Evolutionary conservation across 441 rosid genomes (phyloP).

Genomic region (Erysimum pusillum): DNA sequence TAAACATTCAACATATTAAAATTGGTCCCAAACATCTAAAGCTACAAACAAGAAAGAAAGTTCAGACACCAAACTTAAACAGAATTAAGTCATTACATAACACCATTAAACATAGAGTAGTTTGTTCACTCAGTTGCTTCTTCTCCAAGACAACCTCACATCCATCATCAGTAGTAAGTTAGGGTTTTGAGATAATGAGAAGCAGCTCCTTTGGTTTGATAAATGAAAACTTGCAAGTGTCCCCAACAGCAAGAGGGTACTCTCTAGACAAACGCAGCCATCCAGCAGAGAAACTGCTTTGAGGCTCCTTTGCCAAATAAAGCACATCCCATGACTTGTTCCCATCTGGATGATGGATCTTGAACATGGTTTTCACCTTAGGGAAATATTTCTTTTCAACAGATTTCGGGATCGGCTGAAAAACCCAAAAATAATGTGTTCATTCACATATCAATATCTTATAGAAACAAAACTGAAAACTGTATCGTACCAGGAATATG

Average conservation of each 20-base stretch:
- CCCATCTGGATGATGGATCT: slow-evolving; percentile 24
- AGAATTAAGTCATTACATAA: neutral
- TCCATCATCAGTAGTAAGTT: neutral
- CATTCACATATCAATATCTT: neutral
- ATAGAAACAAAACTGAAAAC: neutral
- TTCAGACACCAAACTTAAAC: neutral
- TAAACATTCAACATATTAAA: neutral
- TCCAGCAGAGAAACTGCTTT: slow-evolving; percentile 21
- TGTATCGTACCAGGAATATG: slow-evolving; percentile 2
- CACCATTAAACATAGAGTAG: neutral
- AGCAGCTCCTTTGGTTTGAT: slow-evolving; percentile 35
- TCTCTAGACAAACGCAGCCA: slow-evolving; percentile 14
- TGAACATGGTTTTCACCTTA: neutral
- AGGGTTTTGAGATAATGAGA: neutral
- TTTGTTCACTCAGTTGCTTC: slow-evolving; percentile 9
- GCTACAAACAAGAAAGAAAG: neutral
- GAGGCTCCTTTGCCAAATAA: neutral
- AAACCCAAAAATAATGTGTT: neutral
- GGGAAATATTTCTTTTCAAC: neutral
- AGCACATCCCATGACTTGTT: slow-evolving; percentile 19
- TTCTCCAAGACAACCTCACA: neutral
- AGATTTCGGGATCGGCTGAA: neutral
- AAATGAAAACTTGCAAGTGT: slow-evolving; percentile 21
- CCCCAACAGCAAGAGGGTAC: slow-evolving; percentile 19
- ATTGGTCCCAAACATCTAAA: neutral